These are phyloP conservation scores for Euryodendron excelsum DNA, from an alignment of 148 eudicot genomes.

Conservation along the genomic window DNA sequence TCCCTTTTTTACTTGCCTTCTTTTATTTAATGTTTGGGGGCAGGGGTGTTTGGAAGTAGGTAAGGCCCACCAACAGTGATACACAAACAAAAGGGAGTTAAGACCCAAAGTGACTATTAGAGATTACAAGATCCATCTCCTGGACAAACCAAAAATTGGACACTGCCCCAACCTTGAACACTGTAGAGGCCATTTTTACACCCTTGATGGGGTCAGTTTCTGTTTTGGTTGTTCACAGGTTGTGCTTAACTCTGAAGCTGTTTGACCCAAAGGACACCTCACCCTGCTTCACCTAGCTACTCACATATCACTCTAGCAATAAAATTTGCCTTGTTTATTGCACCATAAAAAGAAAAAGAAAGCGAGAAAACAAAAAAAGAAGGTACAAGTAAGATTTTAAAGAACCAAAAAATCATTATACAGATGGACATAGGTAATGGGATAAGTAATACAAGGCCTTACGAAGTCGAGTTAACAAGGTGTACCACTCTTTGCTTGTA, in stretches of 20 bases:
- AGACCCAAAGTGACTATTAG: not conserved
- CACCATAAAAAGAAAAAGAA: not conserved
- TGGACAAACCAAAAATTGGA: not conserved
- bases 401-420: not conserved
- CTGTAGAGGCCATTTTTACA: too few relatives aligned
- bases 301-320: too few relatives aligned
- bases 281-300: too few relatives aligned
- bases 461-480: constrained; percentile 97
- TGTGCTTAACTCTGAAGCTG: too few relatives aligned
- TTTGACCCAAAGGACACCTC: too few relatives aligned
- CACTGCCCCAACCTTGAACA: too few relatives aligned
- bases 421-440: not conserved
- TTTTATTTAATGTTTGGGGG: too few relatives aligned
- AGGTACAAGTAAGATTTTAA: not conserved
- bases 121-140: not conserved
- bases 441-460: constrained; percentile 44
- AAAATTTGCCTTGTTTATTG: not conserved
- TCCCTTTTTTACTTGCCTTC: too few relatives aligned
- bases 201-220: too few relatives aligned
- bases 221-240: too few relatives aligned
- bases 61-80: too few relatives aligned
- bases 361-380: not conserved
- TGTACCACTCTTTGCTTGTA: constrained; percentile 94
- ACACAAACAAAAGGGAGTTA: not conserved
- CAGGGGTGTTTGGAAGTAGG: too few relatives aligned